Conservation (phyloP, 2,329 filamentous ascomycete species). For the Aspergillus sp. region DNA sequence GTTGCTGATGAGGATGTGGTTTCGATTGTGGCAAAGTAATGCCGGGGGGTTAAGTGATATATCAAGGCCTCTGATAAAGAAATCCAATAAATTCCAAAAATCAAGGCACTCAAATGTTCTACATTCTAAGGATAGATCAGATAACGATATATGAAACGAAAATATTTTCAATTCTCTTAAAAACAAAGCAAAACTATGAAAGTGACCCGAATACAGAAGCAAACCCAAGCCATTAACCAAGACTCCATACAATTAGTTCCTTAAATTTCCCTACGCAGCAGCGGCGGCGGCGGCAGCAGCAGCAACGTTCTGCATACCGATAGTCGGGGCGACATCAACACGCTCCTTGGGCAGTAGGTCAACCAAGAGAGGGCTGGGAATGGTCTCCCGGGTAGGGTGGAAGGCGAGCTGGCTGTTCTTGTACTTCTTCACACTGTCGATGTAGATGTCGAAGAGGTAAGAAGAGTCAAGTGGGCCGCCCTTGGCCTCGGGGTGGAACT, state of each 20-base stretch:
- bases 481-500: slow-evolving; percentile 99
- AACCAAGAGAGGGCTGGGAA: slow-evolving; percentile 81
- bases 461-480: slow-evolving; percentile 93
- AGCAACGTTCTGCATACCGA: slow-evolving; percentile 51
- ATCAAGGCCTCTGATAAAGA: neutral
- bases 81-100: neutral
- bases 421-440: slow-evolving; percentile 84
- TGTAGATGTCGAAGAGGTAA: slow-evolving; percentile 95
- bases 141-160: slow-evolving; percentile 34
- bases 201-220: slow-evolving; percentile 8
- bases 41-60: neutral
- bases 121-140: neutral
- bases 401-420: slow-evolving; percentile 77
- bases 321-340: slow-evolving; percentile 77
- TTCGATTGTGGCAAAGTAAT: slow-evolving; percentile 57
- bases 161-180: slow-evolving; percentile 10
- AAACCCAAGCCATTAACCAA: slow-evolving; percentile 16
- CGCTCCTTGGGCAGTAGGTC: slow-evolving; percentile 92
- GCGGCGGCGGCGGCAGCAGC: slow-evolving; percentile 30
- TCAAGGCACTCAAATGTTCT: neutral
- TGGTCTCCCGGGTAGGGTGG: slow-evolving; percentile 73
- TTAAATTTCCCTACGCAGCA: slow-evolving; percentile 6
- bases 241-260: slow-evolving; percentile 12
- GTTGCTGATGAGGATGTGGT: slow-evolving; percentile 72
- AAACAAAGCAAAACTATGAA: slow-evolving; percentile 11